These are phyloP conservation scores for Corymbia citriodora DNA, from an alignment of 441 rosid species.

Conservation along the genomic window DNA sequence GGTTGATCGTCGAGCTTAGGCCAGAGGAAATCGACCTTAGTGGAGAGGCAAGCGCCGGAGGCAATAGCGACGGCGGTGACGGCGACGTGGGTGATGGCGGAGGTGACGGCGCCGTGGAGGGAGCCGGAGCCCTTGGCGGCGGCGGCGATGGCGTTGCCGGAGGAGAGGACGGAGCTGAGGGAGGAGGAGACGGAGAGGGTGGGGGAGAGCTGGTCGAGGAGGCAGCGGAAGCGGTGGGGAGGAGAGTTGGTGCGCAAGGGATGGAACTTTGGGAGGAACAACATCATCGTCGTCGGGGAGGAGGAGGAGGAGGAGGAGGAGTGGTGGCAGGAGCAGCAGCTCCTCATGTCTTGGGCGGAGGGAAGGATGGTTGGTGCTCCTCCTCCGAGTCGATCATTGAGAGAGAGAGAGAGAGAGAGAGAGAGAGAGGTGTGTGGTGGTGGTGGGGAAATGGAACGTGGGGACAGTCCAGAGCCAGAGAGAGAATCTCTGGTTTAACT, in stretches of 20 bases:
- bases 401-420: neutral
- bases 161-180: constrained; percentile 28
- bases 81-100: constrained; percentile 68
- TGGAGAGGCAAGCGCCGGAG: constrained; percentile 79
- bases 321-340: neutral
- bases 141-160: constrained; percentile 42
- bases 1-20: constrained; percentile 65
- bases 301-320: neutral
- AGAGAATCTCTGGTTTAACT: neutral
- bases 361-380: neutral
- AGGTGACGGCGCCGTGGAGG: constrained; percentile 52
- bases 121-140: constrained; percentile 29
- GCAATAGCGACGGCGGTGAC: constrained; percentile 71
- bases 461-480: neutral
- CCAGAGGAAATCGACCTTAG: constrained; percentile 70
- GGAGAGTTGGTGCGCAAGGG: constrained; percentile 3
- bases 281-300: neutral
- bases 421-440: neutral
- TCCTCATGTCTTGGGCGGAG: neutral
- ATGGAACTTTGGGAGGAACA: constrained; percentile 19
- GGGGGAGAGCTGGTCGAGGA: constrained; percentile 31
- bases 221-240: constrained; percentile 21
- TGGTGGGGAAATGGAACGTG: neutral
- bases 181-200: constrained; percentile 33
- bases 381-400: neutral